A percentile compares a stretch with the other conserved stretches of the same genome.
These are phyloP conservation scores for Apiospora sp. DNA, from an alignment of 2,329 filamentous ascomycete genomes.

Conservation along the genomic window DNA sequence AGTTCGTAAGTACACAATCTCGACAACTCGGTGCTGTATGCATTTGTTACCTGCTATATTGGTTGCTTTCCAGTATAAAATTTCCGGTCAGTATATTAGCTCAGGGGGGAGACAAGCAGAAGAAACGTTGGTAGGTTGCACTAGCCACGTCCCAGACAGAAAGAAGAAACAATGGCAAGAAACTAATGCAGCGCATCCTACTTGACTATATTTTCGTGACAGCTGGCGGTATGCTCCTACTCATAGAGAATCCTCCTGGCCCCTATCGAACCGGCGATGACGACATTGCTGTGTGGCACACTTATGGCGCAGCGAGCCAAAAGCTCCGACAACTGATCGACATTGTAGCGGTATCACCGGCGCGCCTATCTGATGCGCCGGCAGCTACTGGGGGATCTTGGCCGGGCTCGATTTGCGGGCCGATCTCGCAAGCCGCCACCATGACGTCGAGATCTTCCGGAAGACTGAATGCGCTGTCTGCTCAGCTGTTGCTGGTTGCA, in stretches of 20 bases:
- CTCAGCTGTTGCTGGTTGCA: neutral
- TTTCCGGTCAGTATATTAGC: no score
- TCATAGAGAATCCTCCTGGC: neutral
- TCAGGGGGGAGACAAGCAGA: no score
- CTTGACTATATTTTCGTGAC: neutral
- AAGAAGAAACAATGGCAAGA: no score
- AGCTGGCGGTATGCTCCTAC: neutral
- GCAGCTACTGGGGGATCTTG: neutral
- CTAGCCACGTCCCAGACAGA: no score
- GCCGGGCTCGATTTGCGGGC: neutral
- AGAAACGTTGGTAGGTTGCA: no score
- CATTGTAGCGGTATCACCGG: neutral
- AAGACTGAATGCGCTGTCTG: neutral
- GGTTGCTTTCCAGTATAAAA: no score
- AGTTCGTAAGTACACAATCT: no score
- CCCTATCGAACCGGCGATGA: neutral
- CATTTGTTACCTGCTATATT: no score
- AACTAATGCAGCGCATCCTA: no score
- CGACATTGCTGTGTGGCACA: neutral
- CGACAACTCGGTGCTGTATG: no score
- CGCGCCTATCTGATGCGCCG: constrained; percentile 7
- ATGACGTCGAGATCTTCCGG: constrained; percentile 5
- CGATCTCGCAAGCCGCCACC: neutral
- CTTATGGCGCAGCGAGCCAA: neutral
- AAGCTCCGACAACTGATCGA: neutral